phyloP scores from a whole-genome alignment of 495 filamentous ascomycete genomes.

The Penicillium chermesinum region DNA sequence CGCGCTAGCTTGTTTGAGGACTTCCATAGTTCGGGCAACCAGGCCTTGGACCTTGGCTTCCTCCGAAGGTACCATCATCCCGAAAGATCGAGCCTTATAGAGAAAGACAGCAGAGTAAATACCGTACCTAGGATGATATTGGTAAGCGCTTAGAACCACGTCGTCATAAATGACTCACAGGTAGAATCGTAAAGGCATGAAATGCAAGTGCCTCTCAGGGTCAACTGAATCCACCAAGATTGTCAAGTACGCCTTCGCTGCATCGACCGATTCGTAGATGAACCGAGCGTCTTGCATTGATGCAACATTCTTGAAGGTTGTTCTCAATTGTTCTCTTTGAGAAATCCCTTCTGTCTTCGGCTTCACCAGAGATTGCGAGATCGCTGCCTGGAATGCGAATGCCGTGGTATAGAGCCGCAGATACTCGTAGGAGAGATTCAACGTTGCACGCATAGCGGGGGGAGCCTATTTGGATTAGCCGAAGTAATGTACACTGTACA shows the following conservation, averaged over 20 bases:
- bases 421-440: slow-evolving; percentile 61
- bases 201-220: slow-evolving; percentile 51
- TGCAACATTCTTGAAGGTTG: slow-evolving; percentile 49
- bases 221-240: slow-evolving; percentile 52
- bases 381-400: slow-evolving; percentile 62
- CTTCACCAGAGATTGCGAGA: slow-evolving; percentile 52
- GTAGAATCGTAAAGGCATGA: slow-evolving; percentile 57
- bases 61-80: slow-evolving; percentile 46
- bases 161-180: slow-evolving; percentile 31
- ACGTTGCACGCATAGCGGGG: slow-evolving; percentile 50
- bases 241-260: slow-evolving; percentile 54
- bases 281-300: slow-evolving; percentile 57
- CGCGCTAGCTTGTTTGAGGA: slow-evolving; percentile 48
- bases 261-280: slow-evolving; percentile 59
- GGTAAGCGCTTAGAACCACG: background rate
- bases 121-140: slow-evolving; percentile 31
- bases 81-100: slow-evolving; percentile 54
- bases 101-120: slow-evolving; percentile 55
- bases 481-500: background rate
- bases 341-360: slow-evolving; percentile 32
- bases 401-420: slow-evolving; percentile 60
- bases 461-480: slow-evolving; percentile 38
- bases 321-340: slow-evolving; percentile 39
- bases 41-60: slow-evolving; percentile 50
- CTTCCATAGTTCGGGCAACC: slow-evolving; percentile 46